phyloP scores from a whole-genome alignment of 768 basidiomycete species.

The Lactifluus subvellereus region DNA sequence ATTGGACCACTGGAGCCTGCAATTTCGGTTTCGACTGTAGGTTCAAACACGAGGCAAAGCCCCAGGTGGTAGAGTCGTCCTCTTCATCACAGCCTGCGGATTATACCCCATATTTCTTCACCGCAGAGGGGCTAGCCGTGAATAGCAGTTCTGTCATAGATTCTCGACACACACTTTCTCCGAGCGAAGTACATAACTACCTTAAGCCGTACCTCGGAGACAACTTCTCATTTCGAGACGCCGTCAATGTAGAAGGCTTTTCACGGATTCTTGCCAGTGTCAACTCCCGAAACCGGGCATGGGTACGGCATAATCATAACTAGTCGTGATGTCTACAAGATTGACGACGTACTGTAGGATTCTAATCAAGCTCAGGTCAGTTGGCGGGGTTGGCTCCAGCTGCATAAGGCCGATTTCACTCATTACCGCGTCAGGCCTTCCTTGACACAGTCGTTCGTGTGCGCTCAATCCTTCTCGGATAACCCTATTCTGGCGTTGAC shows the following conservation, averaged over 20 bases:
- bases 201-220: constrained; percentile 26
- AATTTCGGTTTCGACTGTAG: constrained; percentile 26
- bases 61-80: constrained; percentile 1
- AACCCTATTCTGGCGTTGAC: neutral
- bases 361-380: constrained; percentile 29
- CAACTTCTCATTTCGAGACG: constrained; percentile 24
- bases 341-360: constrained; percentile 11
- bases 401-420: neutral
- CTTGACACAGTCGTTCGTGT: constrained; percentile 26
- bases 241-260: constrained; percentile 26
- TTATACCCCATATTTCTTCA: constrained; percentile 22
- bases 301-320: constrained; percentile 19
- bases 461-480: constrained; percentile 4
- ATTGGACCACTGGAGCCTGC: constrained; percentile 29
- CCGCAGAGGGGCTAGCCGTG: constrained; percentile 22
- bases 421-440: constrained; percentile 21
- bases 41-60: constrained; percentile 25
- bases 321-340: neutral
- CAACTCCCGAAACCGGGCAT: constrained; percentile 24
- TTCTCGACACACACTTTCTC: constrained; percentile 12
- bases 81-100: neutral
- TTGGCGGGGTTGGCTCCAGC: neutral
- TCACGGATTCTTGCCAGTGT: constrained; percentile 24
- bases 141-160: constrained; percentile 13
- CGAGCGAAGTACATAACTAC: constrained; percentile 27